Percentiles rank a stretch among this genome's conserved stretches.
Conservation (phyloP, 768 basidiomycete species). For the Lactarius quietus region DNA sequence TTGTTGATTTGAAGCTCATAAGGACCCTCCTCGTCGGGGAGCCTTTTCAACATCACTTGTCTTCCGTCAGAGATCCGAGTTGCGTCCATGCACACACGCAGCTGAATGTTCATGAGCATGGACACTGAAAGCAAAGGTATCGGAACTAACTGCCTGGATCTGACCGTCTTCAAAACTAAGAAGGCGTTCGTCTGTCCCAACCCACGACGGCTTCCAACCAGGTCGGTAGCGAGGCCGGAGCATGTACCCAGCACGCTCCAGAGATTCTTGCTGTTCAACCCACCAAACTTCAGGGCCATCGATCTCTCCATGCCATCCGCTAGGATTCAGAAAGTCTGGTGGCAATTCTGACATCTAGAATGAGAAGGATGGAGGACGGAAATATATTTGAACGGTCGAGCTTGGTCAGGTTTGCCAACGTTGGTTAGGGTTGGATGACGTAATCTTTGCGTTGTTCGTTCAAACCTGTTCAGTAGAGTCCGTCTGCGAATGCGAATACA, state of each 20-base stretch:
- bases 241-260: constrained; percentile 12
- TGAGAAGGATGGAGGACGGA: neutral
- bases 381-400: too few relatives aligned
- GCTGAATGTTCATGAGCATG: neutral
- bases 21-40: neutral
- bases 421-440: too few relatives aligned
- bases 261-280: neutral
- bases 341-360: neutral
- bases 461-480: too few relatives aligned
- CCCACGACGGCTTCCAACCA: constrained; percentile 19
- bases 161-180: constrained; percentile 4
- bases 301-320: neutral
- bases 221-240: constrained; percentile 17
- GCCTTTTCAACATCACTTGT: constrained; percentile 10
- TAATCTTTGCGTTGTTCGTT: too few relatives aligned
- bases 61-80: constrained; percentile 16
- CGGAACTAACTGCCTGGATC: neutral
- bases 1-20: constrained; percentile 11
- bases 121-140: neutral
- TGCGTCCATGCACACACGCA: constrained; percentile 12
- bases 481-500: too few relatives aligned
- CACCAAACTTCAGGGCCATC: constrained; percentile 5
- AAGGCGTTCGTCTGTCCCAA: neutral
- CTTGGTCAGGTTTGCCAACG: too few relatives aligned
- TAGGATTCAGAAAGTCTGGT: neutral